A percentile compares a stretch with the other conserved stretches of the same genome.
Conservation (phyloP, 78 protist species). For the Protostelium mycophagum region DNA sequence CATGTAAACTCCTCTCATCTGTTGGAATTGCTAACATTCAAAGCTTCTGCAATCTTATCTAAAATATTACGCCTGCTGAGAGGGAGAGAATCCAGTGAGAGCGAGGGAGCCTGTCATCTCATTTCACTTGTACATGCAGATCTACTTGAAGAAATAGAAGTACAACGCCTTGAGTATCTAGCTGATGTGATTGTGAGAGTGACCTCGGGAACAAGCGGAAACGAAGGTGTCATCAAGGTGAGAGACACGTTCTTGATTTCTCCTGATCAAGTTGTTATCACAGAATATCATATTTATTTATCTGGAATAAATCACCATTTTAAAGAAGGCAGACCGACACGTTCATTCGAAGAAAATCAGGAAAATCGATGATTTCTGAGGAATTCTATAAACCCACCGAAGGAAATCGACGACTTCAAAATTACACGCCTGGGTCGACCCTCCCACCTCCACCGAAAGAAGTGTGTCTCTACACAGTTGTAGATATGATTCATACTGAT, state of each 20-base stretch:
- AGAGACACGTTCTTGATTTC: background rate
- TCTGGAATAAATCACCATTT: too few relatives aligned
- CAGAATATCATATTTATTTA: too few relatives aligned
- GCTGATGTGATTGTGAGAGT: background rate
- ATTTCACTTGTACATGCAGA: background rate
- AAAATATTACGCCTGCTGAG: background rate
- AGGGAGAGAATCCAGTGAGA: background rate
- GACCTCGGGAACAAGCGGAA: background rate
- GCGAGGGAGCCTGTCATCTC: background rate
- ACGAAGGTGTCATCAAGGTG: background rate
- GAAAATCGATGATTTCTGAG: background rate
- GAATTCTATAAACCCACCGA: background rate
- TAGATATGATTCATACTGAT: too few relatives aligned
- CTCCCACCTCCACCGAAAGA: too few relatives aligned
- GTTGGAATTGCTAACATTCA: background rate
- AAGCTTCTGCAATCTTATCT: background rate
- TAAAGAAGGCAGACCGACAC: background rate
- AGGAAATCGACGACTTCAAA: background rate
- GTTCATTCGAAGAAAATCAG: background rate
- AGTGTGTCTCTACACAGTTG: too few relatives aligned
- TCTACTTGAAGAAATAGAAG: background rate
- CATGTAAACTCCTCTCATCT: background rate
- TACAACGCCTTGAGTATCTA: background rate
- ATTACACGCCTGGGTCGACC: too few relatives aligned
- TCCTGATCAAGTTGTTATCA: too few relatives aligned